Conservation (phyloP, 2,329 filamentous ascomycete species). For the Akanthomyces dipterigenus region DNA sequence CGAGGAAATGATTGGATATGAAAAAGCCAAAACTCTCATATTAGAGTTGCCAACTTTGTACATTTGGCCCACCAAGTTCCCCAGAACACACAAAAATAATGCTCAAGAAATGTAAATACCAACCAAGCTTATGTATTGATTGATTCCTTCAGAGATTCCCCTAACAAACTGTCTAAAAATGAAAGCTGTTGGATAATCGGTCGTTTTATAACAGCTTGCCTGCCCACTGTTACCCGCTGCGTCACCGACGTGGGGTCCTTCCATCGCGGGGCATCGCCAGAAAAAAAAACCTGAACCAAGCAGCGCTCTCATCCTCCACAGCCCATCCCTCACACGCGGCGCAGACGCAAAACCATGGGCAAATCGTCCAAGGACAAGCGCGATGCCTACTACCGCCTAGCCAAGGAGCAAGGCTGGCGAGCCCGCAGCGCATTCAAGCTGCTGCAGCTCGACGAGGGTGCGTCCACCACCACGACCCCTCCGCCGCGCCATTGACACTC, state of each 20-base stretch:
- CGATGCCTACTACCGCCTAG: constrained; percentile 94
- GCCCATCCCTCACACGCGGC: background rate
- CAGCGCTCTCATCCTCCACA: background rate
- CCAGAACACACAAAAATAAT: no score
- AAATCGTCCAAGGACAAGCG: constrained; percentile 99
- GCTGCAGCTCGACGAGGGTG: constrained; percentile 81
- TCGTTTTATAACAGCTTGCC: background rate
- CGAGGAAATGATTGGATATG: no score
- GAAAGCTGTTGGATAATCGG: background rate
- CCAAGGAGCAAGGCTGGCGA: constrained; percentile 98
- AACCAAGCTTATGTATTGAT: no score
- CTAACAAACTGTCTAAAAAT: no score
- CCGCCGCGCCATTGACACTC: background rate
- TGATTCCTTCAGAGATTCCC: no score
- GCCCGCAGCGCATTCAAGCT: constrained; percentile 95
- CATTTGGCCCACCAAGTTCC: no score
- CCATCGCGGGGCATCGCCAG: constrained; percentile 3
- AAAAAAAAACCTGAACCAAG: background rate
- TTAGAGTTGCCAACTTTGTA: no score
- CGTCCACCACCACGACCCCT: constrained; percentile 5
- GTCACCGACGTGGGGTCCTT: background rate
- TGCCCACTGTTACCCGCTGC: background rate
- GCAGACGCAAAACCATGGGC: constrained; percentile 53
- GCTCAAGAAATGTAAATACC: no score
- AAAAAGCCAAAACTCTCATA: no score